Percentiles rank a stretch among this genome's conserved stretches.
These are phyloP conservation scores for Fagus crenata DNA, from an alignment of 306 rosid species.

Conservation along the genomic window DNA sequence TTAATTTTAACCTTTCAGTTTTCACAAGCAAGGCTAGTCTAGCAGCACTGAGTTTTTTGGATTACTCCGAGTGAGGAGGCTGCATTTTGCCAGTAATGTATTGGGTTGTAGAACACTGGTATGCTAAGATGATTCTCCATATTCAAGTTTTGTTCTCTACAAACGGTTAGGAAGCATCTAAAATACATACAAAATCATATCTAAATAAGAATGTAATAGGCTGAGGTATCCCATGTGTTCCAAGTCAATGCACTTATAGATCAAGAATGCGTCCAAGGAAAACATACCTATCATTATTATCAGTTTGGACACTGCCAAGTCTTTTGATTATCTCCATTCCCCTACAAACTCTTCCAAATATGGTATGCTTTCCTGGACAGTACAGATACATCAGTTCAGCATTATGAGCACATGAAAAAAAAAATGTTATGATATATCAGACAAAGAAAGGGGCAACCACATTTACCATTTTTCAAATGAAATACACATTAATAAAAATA, in stretches of 20 bases:
- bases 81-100: not conserved
- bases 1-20: not conserved
- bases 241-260: not conserved
- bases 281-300: constrained; percentile 84
- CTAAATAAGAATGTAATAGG: constrained; percentile 2
- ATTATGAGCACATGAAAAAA: constrained; percentile 19
- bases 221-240: not conserved
- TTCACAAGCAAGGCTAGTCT: not conserved
- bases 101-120: not conserved
- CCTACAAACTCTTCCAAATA: constrained; percentile 80
- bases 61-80: not conserved
- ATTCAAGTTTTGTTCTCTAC: not conserved
- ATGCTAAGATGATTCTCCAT: not conserved
- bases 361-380: constrained; percentile 85
- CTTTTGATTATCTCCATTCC: constrained; percentile 98
- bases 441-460: constrained; percentile 10
- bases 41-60: not conserved
- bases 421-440: constrained; percentile 5
- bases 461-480: constrained; percentile 3
- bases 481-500: not conserved
- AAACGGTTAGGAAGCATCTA: not conserved
- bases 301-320: constrained; percentile 96
- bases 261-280: constrained; percentile 1
- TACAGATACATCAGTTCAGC: constrained; percentile 28
- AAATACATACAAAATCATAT: not conserved